phyloP scores from a whole-genome alignment of 139 green algal species.

The Coccomyxa sp. region DNA sequence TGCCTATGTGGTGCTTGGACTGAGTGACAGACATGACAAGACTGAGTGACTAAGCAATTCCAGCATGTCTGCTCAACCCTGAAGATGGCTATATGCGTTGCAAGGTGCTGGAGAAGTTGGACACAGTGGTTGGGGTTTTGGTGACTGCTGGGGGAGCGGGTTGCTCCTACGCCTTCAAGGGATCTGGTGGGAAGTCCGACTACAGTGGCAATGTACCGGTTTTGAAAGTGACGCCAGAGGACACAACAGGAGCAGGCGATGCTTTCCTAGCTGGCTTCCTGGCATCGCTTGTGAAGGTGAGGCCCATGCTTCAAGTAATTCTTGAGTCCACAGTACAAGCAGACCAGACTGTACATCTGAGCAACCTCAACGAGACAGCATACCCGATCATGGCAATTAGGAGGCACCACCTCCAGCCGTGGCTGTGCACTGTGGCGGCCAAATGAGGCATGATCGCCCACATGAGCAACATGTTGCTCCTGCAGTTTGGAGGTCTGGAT shows the following conservation, averaged over 20 bases:
- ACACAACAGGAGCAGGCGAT: conserved; percentile 89
- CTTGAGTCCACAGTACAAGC: background rate
- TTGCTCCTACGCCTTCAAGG: conserved; percentile 65
- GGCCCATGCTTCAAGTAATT: background rate
- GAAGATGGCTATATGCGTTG: background rate
- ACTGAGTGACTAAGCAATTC: too few relatives aligned
- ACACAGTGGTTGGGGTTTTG: conserved; percentile 56
- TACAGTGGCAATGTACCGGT: conserved; percentile 58
- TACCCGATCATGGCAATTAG: background rate
- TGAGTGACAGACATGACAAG: too few relatives aligned
- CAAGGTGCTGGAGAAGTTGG: conserved; percentile 50
- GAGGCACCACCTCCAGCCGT: too few relatives aligned
- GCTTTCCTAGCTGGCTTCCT: conserved; percentile 82
- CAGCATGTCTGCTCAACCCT: too few relatives aligned
- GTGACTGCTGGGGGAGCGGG: conserved; percentile 76
- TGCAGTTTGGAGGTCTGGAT: conserved; percentile 58
- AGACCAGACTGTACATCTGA: background rate
- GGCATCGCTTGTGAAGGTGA: conserved; percentile 31
- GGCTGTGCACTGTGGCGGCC: background rate
- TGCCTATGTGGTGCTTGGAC: too few relatives aligned
- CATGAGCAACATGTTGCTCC: background rate
- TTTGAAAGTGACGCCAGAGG: conserved; percentile 60
- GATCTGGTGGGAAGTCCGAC: conserved; percentile 35
- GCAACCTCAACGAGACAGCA: background rate
- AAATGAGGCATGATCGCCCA: too few relatives aligned